These are phyloP conservation scores for Sphaerulina populicola DNA, from an alignment of 2,329 filamentous ascomycete genomes.

Conservation along the genomic window DNA sequence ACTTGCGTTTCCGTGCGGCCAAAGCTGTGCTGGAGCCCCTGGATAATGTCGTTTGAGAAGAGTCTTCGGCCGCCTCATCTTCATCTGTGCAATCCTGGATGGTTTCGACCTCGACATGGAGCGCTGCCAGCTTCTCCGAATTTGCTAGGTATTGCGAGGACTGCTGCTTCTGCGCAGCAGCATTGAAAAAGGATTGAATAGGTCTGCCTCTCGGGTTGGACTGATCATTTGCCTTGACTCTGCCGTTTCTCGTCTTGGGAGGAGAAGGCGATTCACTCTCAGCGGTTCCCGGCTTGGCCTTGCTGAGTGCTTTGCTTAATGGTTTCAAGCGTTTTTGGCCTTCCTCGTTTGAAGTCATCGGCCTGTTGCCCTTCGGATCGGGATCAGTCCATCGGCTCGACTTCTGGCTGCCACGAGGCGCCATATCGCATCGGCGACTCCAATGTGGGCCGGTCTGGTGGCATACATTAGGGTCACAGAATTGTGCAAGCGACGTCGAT, in stretches of 20 bases:
- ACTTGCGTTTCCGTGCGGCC: constrained; percentile 32
- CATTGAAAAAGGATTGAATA: constrained; percentile 45
- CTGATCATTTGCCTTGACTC: constrained; percentile 24
- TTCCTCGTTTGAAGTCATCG: background rate
- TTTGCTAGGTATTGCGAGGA: constrained; percentile 34
- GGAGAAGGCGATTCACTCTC: background rate
- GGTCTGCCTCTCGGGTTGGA: constrained; percentile 35
- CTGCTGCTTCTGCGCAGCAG: constrained; percentile 36
- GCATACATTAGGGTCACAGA: background rate
- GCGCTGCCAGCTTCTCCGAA: constrained; percentile 34
- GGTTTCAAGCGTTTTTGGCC: background rate
- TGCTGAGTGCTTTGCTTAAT: constrained; percentile 6
- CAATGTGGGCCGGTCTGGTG: background rate
- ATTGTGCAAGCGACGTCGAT: background rate
- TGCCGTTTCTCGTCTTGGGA: constrained; percentile 5
- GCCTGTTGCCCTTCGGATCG: background rate
- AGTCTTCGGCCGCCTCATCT: constrained; percentile 11
- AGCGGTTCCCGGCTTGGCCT: background rate
- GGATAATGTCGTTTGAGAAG: constrained; percentile 20
- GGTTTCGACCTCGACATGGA: constrained; percentile 23
- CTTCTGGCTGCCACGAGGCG: constrained; percentile 6
- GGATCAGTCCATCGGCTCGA: constrained; percentile 1
- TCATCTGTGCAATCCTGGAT: constrained; percentile 31
- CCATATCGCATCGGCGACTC: background rate
- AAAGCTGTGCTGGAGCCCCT: constrained; percentile 30